Percentiles rank a stretch among this genome's conserved stretches.
phyloP scores from a whole-genome alignment of 1,284 basidiomycete species.

The Fomitopsis betulina region DNA sequence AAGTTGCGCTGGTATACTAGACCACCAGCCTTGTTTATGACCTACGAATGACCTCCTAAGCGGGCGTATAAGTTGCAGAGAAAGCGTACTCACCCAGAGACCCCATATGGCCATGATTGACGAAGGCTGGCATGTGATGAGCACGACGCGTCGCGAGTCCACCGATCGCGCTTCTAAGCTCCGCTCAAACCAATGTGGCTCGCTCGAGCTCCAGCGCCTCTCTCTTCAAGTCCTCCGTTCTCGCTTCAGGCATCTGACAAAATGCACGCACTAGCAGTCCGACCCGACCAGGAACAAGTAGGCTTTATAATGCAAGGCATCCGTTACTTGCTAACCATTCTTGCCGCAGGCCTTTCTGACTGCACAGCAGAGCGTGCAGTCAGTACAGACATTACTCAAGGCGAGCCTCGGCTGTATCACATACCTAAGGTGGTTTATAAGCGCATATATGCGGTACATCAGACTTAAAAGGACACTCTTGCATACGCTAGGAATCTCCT shows the following conservation, averaged over 20 bases:
- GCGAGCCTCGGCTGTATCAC: constrained; percentile 76
- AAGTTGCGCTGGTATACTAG: constrained; percentile 93
- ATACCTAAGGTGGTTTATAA: constrained; percentile 53
- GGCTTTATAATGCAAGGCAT: not conserved
- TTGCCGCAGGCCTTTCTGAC: constrained; percentile 41
- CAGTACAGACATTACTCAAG: constrained; percentile 64
- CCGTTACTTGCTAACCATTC: not conserved
- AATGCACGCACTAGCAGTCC: constrained; percentile 30
- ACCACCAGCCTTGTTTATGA: constrained; percentile 98
- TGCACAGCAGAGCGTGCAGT: constrained; percentile 57
- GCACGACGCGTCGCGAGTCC: constrained; percentile 20
- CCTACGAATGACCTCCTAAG: constrained; percentile 39
- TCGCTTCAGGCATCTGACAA: not conserved
- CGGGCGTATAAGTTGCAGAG: not conserved
- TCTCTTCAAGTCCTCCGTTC: not conserved
- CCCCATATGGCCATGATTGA: constrained; percentile 64
- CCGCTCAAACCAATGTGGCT: constrained; percentile 8
- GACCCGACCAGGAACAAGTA: constrained; percentile 24
- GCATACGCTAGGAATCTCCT: constrained; percentile 51
- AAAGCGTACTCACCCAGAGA: constrained; percentile 63
- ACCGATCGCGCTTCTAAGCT: constrained; percentile 15
- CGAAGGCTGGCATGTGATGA: constrained; percentile 15
- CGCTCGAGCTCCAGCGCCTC: not conserved
- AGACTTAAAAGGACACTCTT: not conserved
- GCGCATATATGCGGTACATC: constrained; percentile 3